These are phyloP conservation scores for Colletotrichum sp. DNA, from an alignment of 2,329 filamentous ascomycete species.

Conservation along the genomic window DNA sequence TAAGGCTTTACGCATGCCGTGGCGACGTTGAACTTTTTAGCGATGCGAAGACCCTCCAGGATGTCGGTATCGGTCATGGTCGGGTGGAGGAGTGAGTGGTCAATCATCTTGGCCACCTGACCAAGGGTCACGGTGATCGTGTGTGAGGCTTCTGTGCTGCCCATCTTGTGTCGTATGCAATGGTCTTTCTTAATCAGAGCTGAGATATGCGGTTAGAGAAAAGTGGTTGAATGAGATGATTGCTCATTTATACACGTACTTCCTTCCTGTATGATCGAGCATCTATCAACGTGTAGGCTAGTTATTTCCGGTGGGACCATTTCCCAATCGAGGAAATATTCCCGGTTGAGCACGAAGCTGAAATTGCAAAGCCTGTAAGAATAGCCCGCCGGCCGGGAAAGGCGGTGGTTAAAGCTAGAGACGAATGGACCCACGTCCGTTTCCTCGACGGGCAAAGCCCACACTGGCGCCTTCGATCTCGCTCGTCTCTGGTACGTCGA, in stretches of 20 bases:
- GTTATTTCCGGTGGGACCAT: neutral
- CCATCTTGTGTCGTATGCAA: neutral
- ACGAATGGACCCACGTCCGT: too few species aligned
- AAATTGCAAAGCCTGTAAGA: too few species aligned
- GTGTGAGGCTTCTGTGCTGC: constrained; percentile 9
- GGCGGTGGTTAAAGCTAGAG: too few species aligned
- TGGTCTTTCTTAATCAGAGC: neutral
- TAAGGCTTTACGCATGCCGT: constrained; percentile 52
- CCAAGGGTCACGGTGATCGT: constrained; percentile 46
- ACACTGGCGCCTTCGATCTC: neutral
- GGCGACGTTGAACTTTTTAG: constrained; percentile 48
- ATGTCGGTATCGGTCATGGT: constrained; percentile 65
- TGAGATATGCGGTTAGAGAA: rapidly evolving
- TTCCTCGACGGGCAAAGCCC: too few species aligned
- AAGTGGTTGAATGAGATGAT: neutral
- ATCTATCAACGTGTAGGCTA: too few species aligned
- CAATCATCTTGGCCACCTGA: constrained; percentile 60
- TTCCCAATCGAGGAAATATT: neutral
- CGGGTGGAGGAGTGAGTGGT: constrained; percentile 67
- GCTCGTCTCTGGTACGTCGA: neutral
- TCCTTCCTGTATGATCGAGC: neutral
- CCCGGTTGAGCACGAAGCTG: neutral
- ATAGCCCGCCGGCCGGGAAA: too few species aligned
- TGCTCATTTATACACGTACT: neutral
- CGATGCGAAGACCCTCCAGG: constrained; percentile 50